A percentile compares a stretch with the other conserved stretches of the same genome.
Conservation (phyloP, 2,329 filamentous ascomycete genomes). For the Xylaria digitata region DNA sequence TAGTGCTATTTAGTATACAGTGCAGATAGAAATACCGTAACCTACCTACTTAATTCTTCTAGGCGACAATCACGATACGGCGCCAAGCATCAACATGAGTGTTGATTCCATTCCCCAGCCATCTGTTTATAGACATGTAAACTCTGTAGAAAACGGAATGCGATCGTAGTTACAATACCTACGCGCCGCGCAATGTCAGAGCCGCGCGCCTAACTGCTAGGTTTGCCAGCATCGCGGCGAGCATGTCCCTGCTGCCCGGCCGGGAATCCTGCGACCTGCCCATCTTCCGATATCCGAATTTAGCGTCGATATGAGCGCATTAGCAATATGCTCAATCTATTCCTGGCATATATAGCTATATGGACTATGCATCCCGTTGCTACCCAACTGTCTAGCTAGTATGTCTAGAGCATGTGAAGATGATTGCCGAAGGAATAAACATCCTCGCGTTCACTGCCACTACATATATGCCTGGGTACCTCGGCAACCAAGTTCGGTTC, state of each 20-base stretch:
- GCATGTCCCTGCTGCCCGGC: neutral
- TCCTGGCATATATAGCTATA: slow-evolving; percentile 11
- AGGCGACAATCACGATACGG: too few species aligned
- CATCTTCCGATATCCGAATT: slow-evolving; percentile 34
- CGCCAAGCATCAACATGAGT: too few species aligned
- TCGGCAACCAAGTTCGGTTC: neutral
- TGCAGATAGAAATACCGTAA: too few species aligned
- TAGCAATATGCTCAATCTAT: slow-evolving; percentile 27
- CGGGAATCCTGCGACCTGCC: slow-evolving; percentile 23
- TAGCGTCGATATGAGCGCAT: slow-evolving; percentile 36
- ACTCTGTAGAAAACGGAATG: too few species aligned
- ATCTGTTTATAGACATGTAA: too few species aligned
- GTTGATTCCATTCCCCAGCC: too few species aligned
- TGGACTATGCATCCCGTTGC: neutral
- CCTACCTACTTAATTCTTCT: too few species aligned
- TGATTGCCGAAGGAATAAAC: neutral
- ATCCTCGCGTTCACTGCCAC: neutral
- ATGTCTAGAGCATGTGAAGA: slow-evolving; percentile 16
- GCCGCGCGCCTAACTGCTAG: too few species aligned
- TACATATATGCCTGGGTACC: neutral
- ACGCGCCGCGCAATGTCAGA: too few species aligned
- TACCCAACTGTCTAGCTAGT: neutral
- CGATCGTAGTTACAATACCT: too few species aligned
- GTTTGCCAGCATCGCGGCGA: too few species aligned
- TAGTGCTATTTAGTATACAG: too few species aligned